Evolutionary conservation across 2,329 filamentous ascomycete genomes (phyloP).

Genomic region (Dactylellina leptospora): DNA sequence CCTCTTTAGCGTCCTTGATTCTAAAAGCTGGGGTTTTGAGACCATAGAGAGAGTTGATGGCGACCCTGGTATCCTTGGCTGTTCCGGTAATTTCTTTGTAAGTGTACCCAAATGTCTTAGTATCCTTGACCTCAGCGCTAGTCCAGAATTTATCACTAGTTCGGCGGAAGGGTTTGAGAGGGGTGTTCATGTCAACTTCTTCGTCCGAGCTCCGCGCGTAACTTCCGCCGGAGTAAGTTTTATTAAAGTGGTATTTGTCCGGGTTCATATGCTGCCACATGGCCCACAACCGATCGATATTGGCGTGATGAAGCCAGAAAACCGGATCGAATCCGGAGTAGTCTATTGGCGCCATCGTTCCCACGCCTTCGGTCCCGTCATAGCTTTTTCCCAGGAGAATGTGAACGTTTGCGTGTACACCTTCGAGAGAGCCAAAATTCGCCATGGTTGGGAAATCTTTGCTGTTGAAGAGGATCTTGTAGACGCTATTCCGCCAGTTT

Average conservation of each 20-base stretch:
- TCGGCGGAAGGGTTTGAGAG: constrained; percentile 55
- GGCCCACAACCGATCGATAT: constrained; percentile 74
- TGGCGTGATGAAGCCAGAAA: constrained; percentile 76
- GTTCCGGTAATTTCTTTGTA: constrained; percentile 71
- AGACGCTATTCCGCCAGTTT: constrained; percentile 66
- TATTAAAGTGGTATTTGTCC: constrained; percentile 10
- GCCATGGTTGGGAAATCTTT: constrained; percentile 67
- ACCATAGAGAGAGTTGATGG: constrained; percentile 28
- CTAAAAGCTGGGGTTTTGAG: constrained; percentile 2
- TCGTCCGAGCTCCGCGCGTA: not conserved
- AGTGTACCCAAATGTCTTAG: constrained; percentile 74
- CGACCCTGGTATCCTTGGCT: constrained; percentile 45
- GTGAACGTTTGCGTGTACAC: constrained; percentile 24
- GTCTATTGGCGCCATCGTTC: constrained; percentile 68
- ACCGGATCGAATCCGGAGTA: constrained; percentile 72
- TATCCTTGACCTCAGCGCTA: constrained; percentile 55
- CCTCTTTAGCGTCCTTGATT: constrained; percentile 16
- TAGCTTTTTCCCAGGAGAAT: constrained; percentile 9
- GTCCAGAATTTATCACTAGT: constrained; percentile 47
- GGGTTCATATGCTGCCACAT: constrained; percentile 72
- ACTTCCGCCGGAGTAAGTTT: not conserved
- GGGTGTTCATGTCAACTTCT: constrained; percentile 53
- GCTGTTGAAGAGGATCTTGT: constrained; percentile 73
- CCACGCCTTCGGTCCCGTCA: constrained; percentile 59
- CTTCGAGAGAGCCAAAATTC: constrained; percentile 14